Conservation (phyloP, 257 asterid species). For the Solanum etuberosum region DNA sequence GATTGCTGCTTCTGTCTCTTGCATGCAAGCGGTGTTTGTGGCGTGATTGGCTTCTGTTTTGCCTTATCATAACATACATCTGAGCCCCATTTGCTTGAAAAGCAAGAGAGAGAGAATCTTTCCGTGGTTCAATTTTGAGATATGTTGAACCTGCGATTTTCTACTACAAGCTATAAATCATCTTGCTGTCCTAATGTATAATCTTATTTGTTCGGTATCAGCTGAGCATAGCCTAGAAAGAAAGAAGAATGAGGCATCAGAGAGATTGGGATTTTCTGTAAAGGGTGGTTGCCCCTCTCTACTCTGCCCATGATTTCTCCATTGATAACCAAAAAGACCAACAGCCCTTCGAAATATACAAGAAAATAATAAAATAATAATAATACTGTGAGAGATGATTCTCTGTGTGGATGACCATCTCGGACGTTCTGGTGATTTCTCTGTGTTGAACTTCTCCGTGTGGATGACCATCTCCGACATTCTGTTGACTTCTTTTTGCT, state of each 20-base stretch:
- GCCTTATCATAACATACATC: not conserved
- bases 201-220: not conserved
- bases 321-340: not conserved
- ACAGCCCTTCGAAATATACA: not conserved
- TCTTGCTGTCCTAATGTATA: not conserved
- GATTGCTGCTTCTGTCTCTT: not conserved
- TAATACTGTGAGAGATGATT: not conserved
- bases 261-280: not conserved
- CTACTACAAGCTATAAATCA: not conserved
- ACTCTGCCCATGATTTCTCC: slow-evolving; percentile 12
- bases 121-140: not conserved
- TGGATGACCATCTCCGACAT: not conserved
- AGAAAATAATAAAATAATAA: not conserved
- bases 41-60: not conserved
- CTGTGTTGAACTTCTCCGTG: not conserved
- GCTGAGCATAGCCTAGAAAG: not conserved
- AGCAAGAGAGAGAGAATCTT: not conserved
- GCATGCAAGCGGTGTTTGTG: not conserved
- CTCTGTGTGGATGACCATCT: not conserved
- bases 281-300: slow-evolving; percentile 38
- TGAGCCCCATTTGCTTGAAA: slow-evolving; percentile 8
- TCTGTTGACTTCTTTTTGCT: not conserved
- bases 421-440: not conserved
- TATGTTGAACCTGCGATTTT: not conserved
- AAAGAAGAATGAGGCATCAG: not conserved